Base-by-base conservation (phyloP, 139 green algal genomes). In the Closterium sp. region DNA sequence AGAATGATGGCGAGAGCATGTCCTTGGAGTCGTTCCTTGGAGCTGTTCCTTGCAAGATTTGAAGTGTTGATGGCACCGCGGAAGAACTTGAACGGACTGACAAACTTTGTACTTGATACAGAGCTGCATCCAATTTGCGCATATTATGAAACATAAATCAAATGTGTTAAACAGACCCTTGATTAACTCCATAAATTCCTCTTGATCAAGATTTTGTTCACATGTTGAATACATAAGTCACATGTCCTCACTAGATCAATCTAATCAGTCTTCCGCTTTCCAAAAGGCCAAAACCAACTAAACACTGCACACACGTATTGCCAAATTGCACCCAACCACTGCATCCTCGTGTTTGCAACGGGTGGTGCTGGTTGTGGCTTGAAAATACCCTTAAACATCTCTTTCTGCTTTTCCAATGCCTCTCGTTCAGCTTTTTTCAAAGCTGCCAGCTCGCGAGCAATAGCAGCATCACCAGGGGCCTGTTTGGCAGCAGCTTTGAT, bases 401-500 rank as follows among this genome's bases (percentile, higher is more conserved):
- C n/a, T 31, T 90, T 90, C 30, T 90, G 42, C 22, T 90, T 90
- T 19, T 90, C 88, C n/a, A 90, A 6, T 19, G 28, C 28, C 45
- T 90, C n/a, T 5, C 28, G 28, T 9, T 90, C 88, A 4, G n/a
- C 45, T 86, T 88, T 31, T 86, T 79, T 90, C 45, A 91, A n/a
- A 29, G 73, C 70, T 2, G 30, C 70, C 27, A 93, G 86, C 62
- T 90, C 90, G 32, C 27, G 62, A 22, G 24, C 17, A 28, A 94
- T 88, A 28, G 38, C 91, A 27, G n/a, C 29, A 84, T 94, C 91
- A 27, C 31, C n/a, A 27, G 91, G 91, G 24, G 91, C n/a, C 21
- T 13, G 27, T 73, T 93, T 88, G 27, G 31, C 29, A 22, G 90
- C 90, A 45, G 27, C 1, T 30, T 42, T n/a, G 17, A 93, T 45